Percentiles rank a stretch among this genome's conserved stretches.
Evolutionary conservation across 139 green algal species (phyloP).

Genomic region (Chlamydomonas sphaeroides): DNA sequence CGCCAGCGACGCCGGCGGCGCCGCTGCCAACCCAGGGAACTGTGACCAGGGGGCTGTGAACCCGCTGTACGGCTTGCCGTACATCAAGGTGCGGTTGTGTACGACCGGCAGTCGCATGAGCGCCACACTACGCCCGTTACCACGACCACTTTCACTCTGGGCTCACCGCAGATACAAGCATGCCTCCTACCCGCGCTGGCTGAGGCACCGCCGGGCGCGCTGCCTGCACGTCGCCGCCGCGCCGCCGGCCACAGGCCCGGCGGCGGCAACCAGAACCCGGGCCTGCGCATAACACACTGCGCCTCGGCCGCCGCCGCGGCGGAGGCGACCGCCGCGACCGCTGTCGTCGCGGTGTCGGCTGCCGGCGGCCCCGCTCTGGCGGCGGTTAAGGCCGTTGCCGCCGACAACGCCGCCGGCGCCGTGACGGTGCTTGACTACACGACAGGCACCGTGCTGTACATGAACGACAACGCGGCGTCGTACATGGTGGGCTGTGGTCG

Average conservation of each 20-base stretch:
- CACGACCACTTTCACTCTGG: no score
- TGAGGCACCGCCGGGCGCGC: no score
- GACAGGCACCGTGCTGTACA: constrained; percentile 7
- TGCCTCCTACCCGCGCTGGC: constrained; percentile 11
- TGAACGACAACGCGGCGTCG: constrained; percentile 2
- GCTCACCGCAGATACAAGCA: not conserved
- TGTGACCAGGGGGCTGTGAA: no score
- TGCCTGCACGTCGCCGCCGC: not conserved
- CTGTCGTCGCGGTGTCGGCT: not conserved
- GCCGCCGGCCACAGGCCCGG: not conserved
- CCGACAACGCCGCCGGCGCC: not conserved
- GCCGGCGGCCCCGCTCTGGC: not conserved
- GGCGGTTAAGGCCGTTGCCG: constrained; percentile 15
- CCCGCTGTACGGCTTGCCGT: not conserved
- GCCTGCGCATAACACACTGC: constrained; percentile 21
- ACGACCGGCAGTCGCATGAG: not conserved
- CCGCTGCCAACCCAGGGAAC: no score
- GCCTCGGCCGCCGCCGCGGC: not conserved
- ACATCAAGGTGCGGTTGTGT: not conserved
- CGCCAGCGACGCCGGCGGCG: no score
- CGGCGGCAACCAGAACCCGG: not conserved
- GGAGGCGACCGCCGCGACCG: not conserved
- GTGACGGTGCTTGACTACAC: constrained; percentile 29
- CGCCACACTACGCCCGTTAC: not conserved
- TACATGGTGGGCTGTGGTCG: constrained; percentile 28